A percentile compares a stretch with the other conserved stretches of the same genome.
Conservation (phyloP, 1,284 basidiomycete species). For the Rugosomyces carneus region DNA sequence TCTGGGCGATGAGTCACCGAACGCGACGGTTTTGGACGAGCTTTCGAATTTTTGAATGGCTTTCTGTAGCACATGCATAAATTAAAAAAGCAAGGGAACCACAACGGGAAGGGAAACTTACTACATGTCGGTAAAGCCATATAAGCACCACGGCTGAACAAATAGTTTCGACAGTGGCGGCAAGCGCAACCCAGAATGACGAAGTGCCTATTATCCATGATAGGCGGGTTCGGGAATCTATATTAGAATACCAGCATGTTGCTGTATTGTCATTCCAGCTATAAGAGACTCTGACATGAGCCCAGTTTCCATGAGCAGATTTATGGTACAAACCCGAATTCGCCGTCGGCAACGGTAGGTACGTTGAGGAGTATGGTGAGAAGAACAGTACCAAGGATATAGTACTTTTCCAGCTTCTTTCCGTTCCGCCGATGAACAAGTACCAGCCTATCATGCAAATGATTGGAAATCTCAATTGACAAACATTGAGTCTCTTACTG, state of each 20-base stretch:
- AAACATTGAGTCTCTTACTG: slow-evolving; percentile 12
- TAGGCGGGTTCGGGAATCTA: slow-evolving; percentile 7
- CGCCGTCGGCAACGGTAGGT: slow-evolving; percentile 14
- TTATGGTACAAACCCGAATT: slow-evolving; percentile 23
- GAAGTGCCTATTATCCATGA: slow-evolving; percentile 21
- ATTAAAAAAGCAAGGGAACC: no score
- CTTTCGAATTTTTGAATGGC: no score
- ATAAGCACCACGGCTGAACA: slow-evolving; percentile 16
- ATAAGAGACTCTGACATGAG: neutral
- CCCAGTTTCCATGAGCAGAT: no score
- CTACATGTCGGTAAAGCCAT: slow-evolving; percentile 15
- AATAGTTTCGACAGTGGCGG: slow-evolving; percentile 17
- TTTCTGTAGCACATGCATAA: no score
- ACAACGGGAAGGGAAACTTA: no score
- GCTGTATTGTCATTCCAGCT: slow-evolving; percentile 7
- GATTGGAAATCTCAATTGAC: no score
- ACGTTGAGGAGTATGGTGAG: slow-evolving; percentile 16
- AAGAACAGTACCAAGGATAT: slow-evolving; percentile 15
- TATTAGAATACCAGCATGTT: slow-evolving; percentile 19
- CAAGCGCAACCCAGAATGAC: slow-evolving; percentile 19
- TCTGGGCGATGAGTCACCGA: neutral
- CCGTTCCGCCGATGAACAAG: slow-evolving; percentile 20
- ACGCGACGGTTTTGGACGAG: no score
- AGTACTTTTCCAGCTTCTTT: slow-evolving; percentile 23
- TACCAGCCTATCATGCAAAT: slow-evolving; percentile 16